Evolutionary conservation across 352 stramenopile genomes (phyloP).

Genomic region (Nannochloropsis limnetica): DNA sequence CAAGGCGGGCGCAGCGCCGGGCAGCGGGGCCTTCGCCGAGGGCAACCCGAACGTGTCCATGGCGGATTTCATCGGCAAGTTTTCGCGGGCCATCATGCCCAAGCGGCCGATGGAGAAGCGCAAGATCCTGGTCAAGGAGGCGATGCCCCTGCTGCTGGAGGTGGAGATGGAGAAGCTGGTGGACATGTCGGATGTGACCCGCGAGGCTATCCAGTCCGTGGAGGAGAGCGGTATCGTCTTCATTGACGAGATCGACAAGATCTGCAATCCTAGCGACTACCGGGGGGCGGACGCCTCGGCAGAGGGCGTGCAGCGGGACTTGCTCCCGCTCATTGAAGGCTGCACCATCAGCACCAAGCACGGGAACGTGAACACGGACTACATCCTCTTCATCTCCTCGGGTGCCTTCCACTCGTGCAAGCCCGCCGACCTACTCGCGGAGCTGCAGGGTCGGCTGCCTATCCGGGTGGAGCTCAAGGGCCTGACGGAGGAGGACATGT

Average conservation of each 20-base stretch:
- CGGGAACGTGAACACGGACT: slow-evolving; percentile 98
- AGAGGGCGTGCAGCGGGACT: slow-evolving; percentile 95
- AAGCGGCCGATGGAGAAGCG: slow-evolving; percentile 28
- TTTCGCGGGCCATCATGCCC: slow-evolving; percentile 1
- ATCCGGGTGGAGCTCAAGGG: slow-evolving; percentile 98
- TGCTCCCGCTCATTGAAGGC: slow-evolving; percentile 96
- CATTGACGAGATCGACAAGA: slow-evolving; percentile 99
- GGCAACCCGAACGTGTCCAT: slow-evolving; percentile 24
- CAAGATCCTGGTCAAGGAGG: slow-evolving; percentile 67
- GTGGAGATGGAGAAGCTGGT: slow-evolving; percentile 87
- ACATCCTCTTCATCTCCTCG: slow-evolving; percentile 92
- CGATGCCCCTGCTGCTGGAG: slow-evolving; percentile 81
- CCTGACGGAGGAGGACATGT: slow-evolving; percentile 95
- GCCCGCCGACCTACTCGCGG: slow-evolving; percentile 91
- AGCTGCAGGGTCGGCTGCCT: slow-evolving; percentile 88
- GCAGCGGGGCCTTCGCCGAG: not conserved
- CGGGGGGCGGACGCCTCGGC: slow-evolving; percentile 85
- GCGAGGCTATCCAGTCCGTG: slow-evolving; percentile 71
- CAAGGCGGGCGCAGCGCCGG: not conserved
- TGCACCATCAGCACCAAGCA: slow-evolving; percentile 87
- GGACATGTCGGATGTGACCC: slow-evolving; percentile 74
- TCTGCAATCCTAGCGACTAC: slow-evolving; percentile 87
- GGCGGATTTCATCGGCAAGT: slow-evolving; percentile 22
- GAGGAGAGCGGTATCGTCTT: slow-evolving; percentile 99
- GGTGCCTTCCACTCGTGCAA: slow-evolving; percentile 96